A percentile compares a stretch with the other conserved stretches of the same genome.
These are phyloP conservation scores for Phaffia australis DNA, from an alignment of 768 basidiomycete species.

Conservation along the genomic window DNA sequence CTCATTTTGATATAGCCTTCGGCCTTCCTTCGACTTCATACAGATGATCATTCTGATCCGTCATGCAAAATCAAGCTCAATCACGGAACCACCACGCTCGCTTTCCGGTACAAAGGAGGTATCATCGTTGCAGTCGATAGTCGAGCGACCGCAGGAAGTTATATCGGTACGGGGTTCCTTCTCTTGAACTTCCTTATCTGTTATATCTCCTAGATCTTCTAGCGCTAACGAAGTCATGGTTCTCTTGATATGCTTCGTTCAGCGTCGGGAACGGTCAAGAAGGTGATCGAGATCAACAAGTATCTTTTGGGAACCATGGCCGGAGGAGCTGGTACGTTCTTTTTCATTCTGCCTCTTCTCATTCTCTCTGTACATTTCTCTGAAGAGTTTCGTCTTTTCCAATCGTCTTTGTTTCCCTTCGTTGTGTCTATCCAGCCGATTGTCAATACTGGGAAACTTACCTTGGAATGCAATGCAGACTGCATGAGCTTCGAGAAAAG, in stretches of 20 bases:
- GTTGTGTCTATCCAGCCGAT: constrained; percentile 50
- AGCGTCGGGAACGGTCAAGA: constrained; percentile 97
- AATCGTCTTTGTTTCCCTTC: neutral
- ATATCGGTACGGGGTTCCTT: constrained; percentile 58
- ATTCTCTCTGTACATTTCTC: constrained; percentile 16
- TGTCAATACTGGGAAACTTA: constrained; percentile 99
- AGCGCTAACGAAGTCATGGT: neutral
- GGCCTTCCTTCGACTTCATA: constrained; percentile 81
- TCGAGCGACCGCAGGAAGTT: constrained; percentile 90
- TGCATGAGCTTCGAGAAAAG: constrained; percentile 87
- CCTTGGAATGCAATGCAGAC: constrained; percentile 90
- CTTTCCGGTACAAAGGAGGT: constrained; percentile 91
- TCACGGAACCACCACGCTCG: constrained; percentile 95
- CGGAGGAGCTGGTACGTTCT: constrained; percentile 79
- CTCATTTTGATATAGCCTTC: constrained; percentile 53
- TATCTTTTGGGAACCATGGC: constrained; percentile 99
- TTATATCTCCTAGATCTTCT: neutral
- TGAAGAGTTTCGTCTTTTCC: neutral
- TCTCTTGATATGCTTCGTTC: constrained; percentile 5
- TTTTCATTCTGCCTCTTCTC: neutral
- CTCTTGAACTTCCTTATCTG: neutral
- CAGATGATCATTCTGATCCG: constrained; percentile 89
- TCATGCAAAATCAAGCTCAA: constrained; percentile 94
- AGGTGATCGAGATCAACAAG: constrained; percentile 99
- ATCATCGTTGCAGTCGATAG: constrained; percentile 99